A percentile compares a stretch with the other conserved stretches of the same genome.
Evolutionary conservation across 371 early-diverging fungal species (phyloP).

Genomic region (Rhizopus delemar): DNA sequence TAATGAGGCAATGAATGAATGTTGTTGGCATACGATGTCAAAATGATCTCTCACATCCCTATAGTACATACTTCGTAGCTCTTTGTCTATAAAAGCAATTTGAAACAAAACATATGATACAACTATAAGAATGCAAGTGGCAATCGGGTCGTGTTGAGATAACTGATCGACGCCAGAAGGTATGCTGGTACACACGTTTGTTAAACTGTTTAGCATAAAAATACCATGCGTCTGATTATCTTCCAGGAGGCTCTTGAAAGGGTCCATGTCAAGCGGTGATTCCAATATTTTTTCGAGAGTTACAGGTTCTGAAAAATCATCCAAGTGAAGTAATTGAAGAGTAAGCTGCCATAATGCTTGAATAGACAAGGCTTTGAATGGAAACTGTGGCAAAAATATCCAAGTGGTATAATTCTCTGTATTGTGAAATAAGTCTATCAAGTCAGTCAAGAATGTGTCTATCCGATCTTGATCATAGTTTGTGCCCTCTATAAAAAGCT

Average conservation of each 20-base stretch:
- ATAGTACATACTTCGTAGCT: constrained; percentile 46
- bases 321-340: constrained; percentile 24
- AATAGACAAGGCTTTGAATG: constrained; percentile 49
- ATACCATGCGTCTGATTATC: constrained; percentile 33
- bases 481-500: constrained; percentile 25
- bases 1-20: constrained; percentile 44
- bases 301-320: constrained; percentile 5
- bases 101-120: constrained; percentile 49
- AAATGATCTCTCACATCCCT: constrained; percentile 55
- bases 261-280: constrained; percentile 24
- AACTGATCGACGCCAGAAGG: constrained; percentile 25
- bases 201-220: constrained; percentile 37
- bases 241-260: constrained; percentile 26
- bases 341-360: constrained; percentile 38
- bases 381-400: constrained; percentile 55
- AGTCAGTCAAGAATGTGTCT: constrained; percentile 14
- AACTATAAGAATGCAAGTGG: constrained; percentile 33
- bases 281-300: constrained; percentile 15
- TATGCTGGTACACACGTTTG: constrained; percentile 35
- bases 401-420: constrained; percentile 17
- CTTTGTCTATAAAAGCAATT: constrained; percentile 48
- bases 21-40: constrained; percentile 39
- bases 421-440: constrained; percentile 5
- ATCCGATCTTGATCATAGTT: constrained; percentile 24
- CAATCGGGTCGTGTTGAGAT: constrained; percentile 5